Evolutionary conservation across 2,329 filamentous ascomycete genomes (phyloP), one percentile per base, ranked within the genome.

Genomic region (Emydomyces testavorans): DNA sequence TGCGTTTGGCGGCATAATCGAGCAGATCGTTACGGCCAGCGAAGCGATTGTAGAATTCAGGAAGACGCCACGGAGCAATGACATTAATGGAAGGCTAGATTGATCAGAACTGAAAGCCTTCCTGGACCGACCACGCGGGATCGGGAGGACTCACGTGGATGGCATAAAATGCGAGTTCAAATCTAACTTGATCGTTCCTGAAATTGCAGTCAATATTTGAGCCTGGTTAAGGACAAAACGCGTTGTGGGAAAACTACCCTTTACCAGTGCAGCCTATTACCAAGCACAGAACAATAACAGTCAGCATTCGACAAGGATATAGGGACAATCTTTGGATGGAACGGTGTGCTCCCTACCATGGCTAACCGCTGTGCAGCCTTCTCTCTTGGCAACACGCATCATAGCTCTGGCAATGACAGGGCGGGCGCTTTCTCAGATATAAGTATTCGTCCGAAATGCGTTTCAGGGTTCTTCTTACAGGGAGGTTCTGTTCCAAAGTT

Each of bases 161-260:
- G 50, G 71, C 69, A 52, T 71, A 70, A 61, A 71, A 73, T 40
- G 70, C 71, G 50, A 73, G 62, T 56, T 73, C 71, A 54, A 73
- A 72, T 52, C 70, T 66, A 45, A 72, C 66, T 58, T 71, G 69
- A 54, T 72, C 70, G 56, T 71, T 69, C 55, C 53, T 53, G 40
- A 28, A 29, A 24, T 44, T 28, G 16, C 4, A 21, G 43, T 37
- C 7, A 50, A 26, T 21, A 39, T 26, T 3, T 45, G 36, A 6
- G 16, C 31, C 1, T 10, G 20, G 15, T 36, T 31, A 6, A 15
- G 15, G 8, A 32, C 29, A 42, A 15, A 15, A 34, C n/a, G n/a
- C n/a, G 11, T 28, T 11, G 28, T 29, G 10, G 7, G 16, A 24
- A 6, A 38, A 38, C 45, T 53, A 54, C 53, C 69, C 69, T 60